Conservation (phyloP, 495 filamentous ascomycete species). For the Penicillium psychrofluorescens region DNA sequence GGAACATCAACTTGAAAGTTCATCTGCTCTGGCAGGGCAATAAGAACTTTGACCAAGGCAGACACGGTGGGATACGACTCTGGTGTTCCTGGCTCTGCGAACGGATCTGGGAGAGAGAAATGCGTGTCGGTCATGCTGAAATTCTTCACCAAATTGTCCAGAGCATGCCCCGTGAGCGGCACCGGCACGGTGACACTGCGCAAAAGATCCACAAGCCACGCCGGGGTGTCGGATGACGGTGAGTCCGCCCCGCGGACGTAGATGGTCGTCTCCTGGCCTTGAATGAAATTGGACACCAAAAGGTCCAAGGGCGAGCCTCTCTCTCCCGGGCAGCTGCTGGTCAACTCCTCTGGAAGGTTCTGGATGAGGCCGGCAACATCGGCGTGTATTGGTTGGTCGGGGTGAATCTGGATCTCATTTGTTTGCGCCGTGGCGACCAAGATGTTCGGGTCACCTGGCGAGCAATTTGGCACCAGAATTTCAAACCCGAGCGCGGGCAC, state of each 20-base stretch:
- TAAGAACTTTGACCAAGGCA: conserved; percentile 68
- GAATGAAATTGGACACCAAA: conserved; percentile 74
- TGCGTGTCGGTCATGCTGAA: conserved; percentile 79
- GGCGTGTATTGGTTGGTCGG: conserved; percentile 57
- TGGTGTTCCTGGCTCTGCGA: conserved; percentile 68
- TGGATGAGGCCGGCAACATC: conserved; percentile 61
- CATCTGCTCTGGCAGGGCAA: conserved; percentile 75
- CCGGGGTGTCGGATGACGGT: conserved; percentile 58
- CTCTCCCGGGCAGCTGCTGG: conserved; percentile 61
- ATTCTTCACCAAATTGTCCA: conserved; percentile 76
- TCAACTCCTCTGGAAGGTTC: conserved; percentile 63
- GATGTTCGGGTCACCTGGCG: conserved; percentile 51
- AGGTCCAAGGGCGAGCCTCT: conserved; percentile 76
- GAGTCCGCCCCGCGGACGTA: conserved; percentile 71
- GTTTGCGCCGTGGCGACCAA: conserved; percentile 72
- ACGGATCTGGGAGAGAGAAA: conserved; percentile 72
- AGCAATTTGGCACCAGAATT: conserved; percentile 74
- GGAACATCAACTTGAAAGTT: conserved; percentile 73
- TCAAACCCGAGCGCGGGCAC: conserved; percentile 78
- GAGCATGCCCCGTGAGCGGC: conserved; percentile 69
- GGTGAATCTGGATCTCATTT: conserved; percentile 52
- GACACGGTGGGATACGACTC: conserved; percentile 70
- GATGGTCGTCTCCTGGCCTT: conserved; percentile 67
- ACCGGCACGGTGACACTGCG: conserved; percentile 77
- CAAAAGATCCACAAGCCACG: conserved; percentile 75